Base-by-base conservation (phyloP, 1,139 yeast species). In the Saccharomyces uvarum region DNA sequence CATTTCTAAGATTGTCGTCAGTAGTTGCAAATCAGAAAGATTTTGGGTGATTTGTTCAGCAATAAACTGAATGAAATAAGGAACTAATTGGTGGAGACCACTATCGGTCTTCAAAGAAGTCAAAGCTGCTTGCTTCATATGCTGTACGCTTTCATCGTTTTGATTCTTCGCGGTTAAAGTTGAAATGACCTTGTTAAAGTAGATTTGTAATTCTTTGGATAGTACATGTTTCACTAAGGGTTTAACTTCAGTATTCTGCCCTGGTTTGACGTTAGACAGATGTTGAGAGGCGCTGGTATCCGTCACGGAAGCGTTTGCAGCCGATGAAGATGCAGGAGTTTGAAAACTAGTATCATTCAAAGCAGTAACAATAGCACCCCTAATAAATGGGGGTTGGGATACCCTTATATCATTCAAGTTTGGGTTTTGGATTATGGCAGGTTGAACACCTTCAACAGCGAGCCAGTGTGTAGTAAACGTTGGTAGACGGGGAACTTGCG, bases 361-460 rank as follows among this genome's bases (percentile, higher is more conserved):
- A 2, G 74, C 72, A 13, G 80, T 78, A 4, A 79, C 78, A 61
- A 87, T 82, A 4, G 91, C 88, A 48, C 95, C 95, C 65, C 95
- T 75, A 47, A 81, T 77, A 16, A 81, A 75, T 1, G 91, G 73
- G 24, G 71, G 86, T 47, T 88, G 84, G 26, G 85, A 69, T 53
- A 77, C 76, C 65, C 82, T 83, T 54, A 86, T 82, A 63, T 86
- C 95, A 47, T 84, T 78, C 26, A 91, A 82, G 49, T 87, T 81
- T 38, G 99, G 99, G 72, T 95, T 95, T 72, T 95, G 99, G 1
- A 97, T 96, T 55, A 95, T 93, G 53, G 95, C 86, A 1, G 99
- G 99, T 68, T 95, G 99, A 3, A 95, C 97, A 53, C 99, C 99
- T 72, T 95, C 99, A 56, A 95, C 88, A 0, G 99, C 98, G 47